Base-by-base conservation (phyloP, 345 rosid genomes). In the Stellera chamaejasme region DNA sequence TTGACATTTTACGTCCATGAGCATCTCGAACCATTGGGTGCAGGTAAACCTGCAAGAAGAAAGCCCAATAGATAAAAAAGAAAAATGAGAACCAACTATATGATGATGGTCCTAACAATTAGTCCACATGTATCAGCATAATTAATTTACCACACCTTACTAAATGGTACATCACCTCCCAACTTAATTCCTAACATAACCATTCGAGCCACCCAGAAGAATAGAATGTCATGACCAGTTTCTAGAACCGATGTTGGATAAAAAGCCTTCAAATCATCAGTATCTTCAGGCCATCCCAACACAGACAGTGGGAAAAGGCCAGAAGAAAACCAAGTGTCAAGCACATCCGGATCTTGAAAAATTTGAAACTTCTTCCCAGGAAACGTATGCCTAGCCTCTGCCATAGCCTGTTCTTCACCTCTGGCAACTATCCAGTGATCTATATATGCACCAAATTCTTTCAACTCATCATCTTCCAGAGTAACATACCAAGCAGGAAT, bases 21-120 rank as follows among this genome's bases (percentile, higher is more conserved):
- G 97, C 97, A 77, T 86, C 97, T 10, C 97, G 90, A 62, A 90
- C 66, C 95, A 86, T 86, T 39, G 95, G 92, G 74, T 86, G 97
- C 63, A 90, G 73, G 64, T 90, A 90, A 51, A 89, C 87, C 91
- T 89, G 67, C 23, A 75, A 8, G 43, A 45, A 42, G 43, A 55
- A 65, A 54, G 51, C 14, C 59, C 6, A 13, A 58, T 28, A n/a
- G 41, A 57, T 47, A 41, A 4, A 10, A 19, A 39, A 52, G 39
- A 5, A 32, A 8, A 32, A 32, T 4, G 39, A 32, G 39, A 32
- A 32, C 9, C 7, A 32, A 32, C 7, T 32, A 32, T 8, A 32
- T 32, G 39, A 32, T 32, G 39, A 5, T 8, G 15, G 9, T 32
- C 39, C 5, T 32, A 8, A 32, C 9, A 32, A 32, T 32, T 32